phyloP scores from a whole-genome alignment of 202 grass and related monocot genomes.

The Panicum virgatum region DNA sequence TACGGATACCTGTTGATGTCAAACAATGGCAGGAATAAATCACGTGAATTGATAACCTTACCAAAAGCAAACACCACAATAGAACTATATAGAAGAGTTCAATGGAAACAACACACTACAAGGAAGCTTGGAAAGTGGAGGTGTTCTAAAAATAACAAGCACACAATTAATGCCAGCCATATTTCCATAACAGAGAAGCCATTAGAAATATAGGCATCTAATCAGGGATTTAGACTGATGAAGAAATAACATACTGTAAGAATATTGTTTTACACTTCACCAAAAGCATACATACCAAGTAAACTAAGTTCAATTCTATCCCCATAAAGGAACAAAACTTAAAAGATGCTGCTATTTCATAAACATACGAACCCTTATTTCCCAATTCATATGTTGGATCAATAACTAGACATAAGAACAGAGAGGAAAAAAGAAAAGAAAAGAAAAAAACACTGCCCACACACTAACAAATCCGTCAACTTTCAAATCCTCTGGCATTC shows the following conservation, averaged over 20 bases:
- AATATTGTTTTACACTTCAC: not conserved
- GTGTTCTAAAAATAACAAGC: not conserved
- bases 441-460: not conserved
- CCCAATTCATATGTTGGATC: not conserved
- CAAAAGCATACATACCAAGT: not conserved
- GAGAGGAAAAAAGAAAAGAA: not conserved
- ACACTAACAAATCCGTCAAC: not conserved
- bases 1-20: slow-evolving; percentile 75
- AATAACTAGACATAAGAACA: not conserved
- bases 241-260: not conserved
- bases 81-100: not conserved
- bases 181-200: not conserved
- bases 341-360: not conserved
- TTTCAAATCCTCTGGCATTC: not conserved
- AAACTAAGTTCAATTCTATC: not conserved
- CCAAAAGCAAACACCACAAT: not conserved
- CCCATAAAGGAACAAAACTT: not conserved
- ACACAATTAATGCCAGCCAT: not conserved
- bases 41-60: slow-evolving; percentile 5
- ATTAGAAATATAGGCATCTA: not conserved
- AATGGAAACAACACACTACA: not conserved
- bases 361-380: not conserved
- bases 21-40: slow-evolving; percentile 24
- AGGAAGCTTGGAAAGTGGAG: not conserved
- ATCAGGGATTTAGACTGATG: not conserved